Base-by-base conservation (phyloP, 805 yeast genomes). In the Starmera dryadoides region DNA sequence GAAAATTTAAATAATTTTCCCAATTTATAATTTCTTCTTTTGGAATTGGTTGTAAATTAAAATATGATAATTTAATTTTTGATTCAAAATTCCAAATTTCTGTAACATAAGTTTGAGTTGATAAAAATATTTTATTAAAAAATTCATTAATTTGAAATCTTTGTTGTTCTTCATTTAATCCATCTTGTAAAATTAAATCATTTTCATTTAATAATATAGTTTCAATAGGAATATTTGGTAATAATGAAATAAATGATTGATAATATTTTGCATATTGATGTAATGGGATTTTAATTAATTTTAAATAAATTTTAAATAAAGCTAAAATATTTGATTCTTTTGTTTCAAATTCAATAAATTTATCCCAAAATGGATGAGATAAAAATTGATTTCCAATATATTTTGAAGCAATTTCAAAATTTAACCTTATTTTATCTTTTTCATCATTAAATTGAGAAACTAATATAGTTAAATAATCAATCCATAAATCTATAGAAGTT, bases 201-300 rank as follows among this genome's bases (percentile, higher is more conserved):
- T 37, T 41, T 26, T 50, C 55, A 20, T 42, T 21, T 16, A 42
- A 35, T 1, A 47, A 30, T 5, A 55, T 19, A 2, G 32, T 40
- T 7, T 51, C 47, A 2, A 31, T 30, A 10, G 41, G 35, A 5
- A 49, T 36, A 4, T 33, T 30, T n/a, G 38, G 45, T 34, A 55
- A 42, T 52, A 43, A 66, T 45, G 45, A 65, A 64, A 43, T 63
- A 50, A 52, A 77, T 59, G 52, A 68, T 54, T 63, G 78, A 51
- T 75, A 84, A 56, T 81, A 91, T 46, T 74, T 77, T 0, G 96
- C 81, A 56, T 87, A 89, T 51, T 88, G 95, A 59, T 91, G 91
- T 34, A 91, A 60, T 0, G 98, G 98, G 3, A 85, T 64, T 31
- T 55, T 53, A 30, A 77, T 58, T 34, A 79, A 59, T 42, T 63